Conservation (phyloP, 495 filamentous ascomycete genomes). For the Hypoxylon lenormandii region DNA sequence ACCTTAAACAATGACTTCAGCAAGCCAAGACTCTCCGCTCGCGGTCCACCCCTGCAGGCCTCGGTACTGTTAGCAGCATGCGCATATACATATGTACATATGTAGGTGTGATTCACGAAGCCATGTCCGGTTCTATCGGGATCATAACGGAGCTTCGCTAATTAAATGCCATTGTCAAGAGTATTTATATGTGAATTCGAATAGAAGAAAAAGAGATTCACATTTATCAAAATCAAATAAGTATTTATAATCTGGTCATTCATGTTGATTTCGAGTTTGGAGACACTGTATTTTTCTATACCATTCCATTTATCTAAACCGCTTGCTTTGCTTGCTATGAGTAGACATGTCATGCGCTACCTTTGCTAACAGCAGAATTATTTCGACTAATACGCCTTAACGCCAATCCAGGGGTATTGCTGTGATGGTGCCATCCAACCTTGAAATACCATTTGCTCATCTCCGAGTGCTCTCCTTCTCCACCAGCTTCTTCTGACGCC, state of each 20-base stretch:
- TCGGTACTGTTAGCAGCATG: constrained; percentile 25
- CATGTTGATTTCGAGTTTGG: no score
- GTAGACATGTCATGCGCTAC: neutral
- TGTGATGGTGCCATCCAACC: neutral
- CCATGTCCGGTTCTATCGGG: neutral
- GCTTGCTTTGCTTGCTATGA: neutral
- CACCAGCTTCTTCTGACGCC: constrained; percentile 67
- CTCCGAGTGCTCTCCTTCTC: constrained; percentile 57
- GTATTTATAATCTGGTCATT: neutral
- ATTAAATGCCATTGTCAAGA: neutral
- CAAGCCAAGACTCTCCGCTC: constrained; percentile 21
- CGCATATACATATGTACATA: no score
- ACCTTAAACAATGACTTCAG: constrained; percentile 38
- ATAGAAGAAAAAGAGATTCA: neutral
- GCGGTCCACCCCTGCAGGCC: constrained; percentile 9
- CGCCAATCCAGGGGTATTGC: constrained; percentile 32
- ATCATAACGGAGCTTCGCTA: neutral
- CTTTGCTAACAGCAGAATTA: constrained; percentile 3
- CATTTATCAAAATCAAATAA: neutral
- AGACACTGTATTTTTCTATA: constrained; percentile 1
- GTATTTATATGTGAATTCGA: neutral
- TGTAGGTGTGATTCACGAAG: constrained; percentile 1
- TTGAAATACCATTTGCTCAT: constrained; percentile 23
- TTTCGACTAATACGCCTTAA: constrained; percentile 26
- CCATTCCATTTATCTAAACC: neutral